Evolutionary conservation across 2,329 filamentous ascomycete genomes (phyloP), one percentile per base, ranked within the genome.

Genomic region (Trichoderma sp.): DNA sequence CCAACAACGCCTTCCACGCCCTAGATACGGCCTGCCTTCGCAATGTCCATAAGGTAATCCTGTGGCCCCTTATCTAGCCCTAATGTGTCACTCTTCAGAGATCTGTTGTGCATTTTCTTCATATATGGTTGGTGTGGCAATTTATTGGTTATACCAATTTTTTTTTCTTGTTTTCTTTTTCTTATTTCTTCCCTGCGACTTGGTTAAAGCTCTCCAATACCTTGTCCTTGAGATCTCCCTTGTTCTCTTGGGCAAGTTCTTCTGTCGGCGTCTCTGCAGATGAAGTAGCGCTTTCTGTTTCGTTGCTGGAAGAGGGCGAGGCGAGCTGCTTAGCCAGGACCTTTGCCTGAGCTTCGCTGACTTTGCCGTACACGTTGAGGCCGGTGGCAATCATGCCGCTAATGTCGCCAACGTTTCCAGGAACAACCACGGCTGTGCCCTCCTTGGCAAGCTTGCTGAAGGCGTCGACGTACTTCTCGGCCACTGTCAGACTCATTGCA

Each of bases 401-500:
- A 74, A 99, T 94, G 78, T 99, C 96, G 70, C 96, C 96, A 46
- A 99, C 93, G 76, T 99, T 98, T 13, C 96, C 96, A 0, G 96
- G 96, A 16, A 99, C 94, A 24, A 99, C 93, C 32, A 99, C 91
- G 5, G 94, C 92, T 4, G 96, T 99, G 75, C 96, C 93, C 83
- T 99, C 94, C 82, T 95, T 96, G 61, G 96, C 96, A 74, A 99
- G 84, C 77, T 94, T 93, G 73, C 87, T 90, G 77, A 98, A 99
- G 4, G 96, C 96, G 56, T 96, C 95, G 64, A 99, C 96, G 75
- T 99, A 99, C 82, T 97, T 97, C 86, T 99, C 96, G 0, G 96
- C 96, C 10, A 99, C 93, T 16, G 87, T 92, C 71, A 99, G 82
- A 76, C 92, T 94, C 55, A 99, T 87, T 30, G 96, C 96, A 39